These are phyloP conservation scores for Borealophlyctis nickersoniae DNA, from an alignment of 192 early-diverging fungal species.

Conservation along the genomic window DNA sequence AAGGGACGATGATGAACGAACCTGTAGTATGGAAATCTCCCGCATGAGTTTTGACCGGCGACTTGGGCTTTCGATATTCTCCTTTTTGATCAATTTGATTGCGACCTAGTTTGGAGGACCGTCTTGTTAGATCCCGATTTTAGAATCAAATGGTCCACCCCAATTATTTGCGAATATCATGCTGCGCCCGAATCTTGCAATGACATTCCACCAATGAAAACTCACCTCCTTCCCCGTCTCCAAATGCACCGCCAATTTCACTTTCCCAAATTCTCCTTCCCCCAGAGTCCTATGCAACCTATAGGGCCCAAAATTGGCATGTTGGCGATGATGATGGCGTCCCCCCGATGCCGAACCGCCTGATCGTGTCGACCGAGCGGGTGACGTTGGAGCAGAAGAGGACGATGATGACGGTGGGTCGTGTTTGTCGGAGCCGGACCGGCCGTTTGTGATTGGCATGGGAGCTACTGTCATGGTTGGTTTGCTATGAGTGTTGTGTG, in stretches of 20 bases:
- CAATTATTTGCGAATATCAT: too few relatives aligned
- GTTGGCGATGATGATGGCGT: background rate
- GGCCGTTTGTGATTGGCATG: too few relatives aligned
- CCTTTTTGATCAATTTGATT: slow-evolving; percentile 94
- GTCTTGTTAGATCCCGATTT: background rate
- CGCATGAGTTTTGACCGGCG: slow-evolving; percentile 87
- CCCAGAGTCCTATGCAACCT: slow-evolving; percentile 46
- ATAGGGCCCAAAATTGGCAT: slow-evolving; percentile 47
- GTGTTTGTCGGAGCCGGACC: too few relatives aligned
- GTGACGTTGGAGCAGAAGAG: too few relatives aligned
- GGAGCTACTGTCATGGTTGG: too few relatives aligned
- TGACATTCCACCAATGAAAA: too few relatives aligned
- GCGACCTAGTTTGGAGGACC: slow-evolving; percentile 77
- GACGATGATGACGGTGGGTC: too few relatives aligned
- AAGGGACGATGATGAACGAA: slow-evolving; percentile 40
- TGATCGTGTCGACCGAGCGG: too few relatives aligned
- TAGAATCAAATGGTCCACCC: too few relatives aligned
- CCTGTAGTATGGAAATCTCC: slow-evolving; percentile 91
- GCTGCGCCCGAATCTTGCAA: too few relatives aligned
- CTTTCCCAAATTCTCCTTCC: slow-evolving; percentile 61
- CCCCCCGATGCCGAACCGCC: background rate
- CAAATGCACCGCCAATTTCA: slow-evolving; percentile 49
- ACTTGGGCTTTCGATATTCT: slow-evolving; percentile 72
- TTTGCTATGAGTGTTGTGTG: too few relatives aligned
- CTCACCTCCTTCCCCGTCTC: slow-evolving; percentile 33